Evolutionary conservation across 768 basidiomycete genomes (phyloP), one percentile per base, ranked within the genome.

Genomic region (Termitomyces sp.): DNA sequence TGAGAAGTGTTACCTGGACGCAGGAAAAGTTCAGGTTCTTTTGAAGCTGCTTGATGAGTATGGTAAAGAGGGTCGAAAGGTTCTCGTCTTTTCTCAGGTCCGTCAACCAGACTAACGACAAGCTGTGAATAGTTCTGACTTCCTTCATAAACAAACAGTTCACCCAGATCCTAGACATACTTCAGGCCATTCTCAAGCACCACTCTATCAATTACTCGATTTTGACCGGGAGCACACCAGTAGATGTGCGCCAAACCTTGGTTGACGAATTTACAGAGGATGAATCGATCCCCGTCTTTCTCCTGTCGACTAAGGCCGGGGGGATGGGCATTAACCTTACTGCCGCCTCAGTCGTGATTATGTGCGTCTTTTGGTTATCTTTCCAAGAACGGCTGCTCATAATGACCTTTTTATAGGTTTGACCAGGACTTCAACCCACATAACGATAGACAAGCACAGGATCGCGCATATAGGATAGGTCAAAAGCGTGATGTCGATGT

Each of bases 381-480:
- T 31, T 15, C 15, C 13, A 44, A 7, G 42, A 29, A n/a, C 39
- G 25, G 16, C 35, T 40, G 23, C 39, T 25, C 52, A 22, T 23
- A 52, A 23, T 52, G 7, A 27, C 25, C 40, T 49, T 68, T 54
- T 9, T 40, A 27, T 55, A 90, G 88, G 84, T 97, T 94, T 66
- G 96, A 99, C 67, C 94, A 96, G 66, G 96, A 98, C 68, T 99
- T 98, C 73, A 98, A 98, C 68, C 91, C 91, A 3, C 91, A 94
- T 72, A 99, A 99, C 68, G 97, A 98, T 71, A 85, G 89, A 57
- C 97, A 99, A 73, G 97, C 97, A 0, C 94, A 96, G 56, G 97
- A 99, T 70, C 86, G 97, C 32, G 94, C 94, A 23, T 98, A 98
- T 70, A 89, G 97, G 25, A 97, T 99, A 60, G 96, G 94, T 22